Percentiles rank a stretch among this genome's conserved stretches.
phyloP scores from a whole-genome alignment of 2,329 filamentous ascomycete species.

The Paraphoma chrysanthemicola region DNA sequence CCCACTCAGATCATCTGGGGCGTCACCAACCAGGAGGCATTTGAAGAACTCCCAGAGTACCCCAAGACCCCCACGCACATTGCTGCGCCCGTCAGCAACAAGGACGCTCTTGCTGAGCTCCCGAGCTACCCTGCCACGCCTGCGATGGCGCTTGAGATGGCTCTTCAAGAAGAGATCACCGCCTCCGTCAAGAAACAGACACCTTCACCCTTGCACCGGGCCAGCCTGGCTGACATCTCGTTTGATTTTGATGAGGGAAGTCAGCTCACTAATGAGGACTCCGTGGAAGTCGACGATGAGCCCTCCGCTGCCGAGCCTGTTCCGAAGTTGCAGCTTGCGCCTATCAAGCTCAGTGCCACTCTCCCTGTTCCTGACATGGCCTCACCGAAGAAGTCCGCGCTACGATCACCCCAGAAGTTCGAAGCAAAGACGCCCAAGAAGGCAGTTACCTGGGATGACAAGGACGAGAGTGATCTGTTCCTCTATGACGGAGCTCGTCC shows the following conservation, averaged over 20 bases:
- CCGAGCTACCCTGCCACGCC: slow-evolving; percentile 32
- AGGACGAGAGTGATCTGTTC: slow-evolving; percentile 29
- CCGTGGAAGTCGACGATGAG: slow-evolving; percentile 19
- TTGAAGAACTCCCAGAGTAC: slow-evolving; percentile 30
- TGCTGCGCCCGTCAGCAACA: slow-evolving; percentile 23
- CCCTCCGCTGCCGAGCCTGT: slow-evolving; percentile 10
- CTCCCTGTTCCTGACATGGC: slow-evolving; percentile 18
- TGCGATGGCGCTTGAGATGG: slow-evolving; percentile 30
- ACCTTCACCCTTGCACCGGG: slow-evolving; percentile 24
- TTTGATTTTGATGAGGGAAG: slow-evolving; percentile 21
- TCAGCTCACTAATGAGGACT: slow-evolving; percentile 17
- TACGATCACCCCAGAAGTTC: slow-evolving; percentile 46
- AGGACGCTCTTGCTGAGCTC: slow-evolving; percentile 29
- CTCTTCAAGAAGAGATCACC: slow-evolving; percentile 33
- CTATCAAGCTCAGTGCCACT: slow-evolving; percentile 18
- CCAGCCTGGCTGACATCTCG: slow-evolving; percentile 14
- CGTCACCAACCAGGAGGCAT: slow-evolving; percentile 23
- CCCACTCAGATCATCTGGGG: slow-evolving; percentile 14
- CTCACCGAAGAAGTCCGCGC: slow-evolving; percentile 41
- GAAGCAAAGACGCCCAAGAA: slow-evolving; percentile 46
- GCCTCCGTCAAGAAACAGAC: slow-evolving; percentile 36
- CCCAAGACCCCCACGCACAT: slow-evolving; percentile 33
- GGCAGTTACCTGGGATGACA: slow-evolving; percentile 42
- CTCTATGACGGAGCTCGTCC: slow-evolving; percentile 24
- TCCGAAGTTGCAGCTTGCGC: slow-evolving; percentile 22